phyloP scores from a whole-genome alignment of 257 asterid species.

The Coffea eugenioides region DNA sequence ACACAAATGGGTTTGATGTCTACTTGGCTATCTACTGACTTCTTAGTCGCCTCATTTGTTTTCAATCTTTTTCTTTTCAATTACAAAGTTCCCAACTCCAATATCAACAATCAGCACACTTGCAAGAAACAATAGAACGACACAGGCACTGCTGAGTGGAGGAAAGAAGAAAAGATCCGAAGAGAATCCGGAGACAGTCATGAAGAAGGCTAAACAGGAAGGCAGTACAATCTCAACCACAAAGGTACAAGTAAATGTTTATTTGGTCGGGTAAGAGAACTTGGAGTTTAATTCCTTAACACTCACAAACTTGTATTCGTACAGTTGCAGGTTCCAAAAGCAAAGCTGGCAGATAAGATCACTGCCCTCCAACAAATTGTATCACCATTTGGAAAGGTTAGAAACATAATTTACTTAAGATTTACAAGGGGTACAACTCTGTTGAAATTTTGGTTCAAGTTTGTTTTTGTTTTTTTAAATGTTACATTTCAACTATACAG shows the following conservation, averaged over 20 bases:
- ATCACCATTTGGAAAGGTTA: constrained; percentile 41
- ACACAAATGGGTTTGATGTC: no score
- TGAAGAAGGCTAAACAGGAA: constrained; percentile 27
- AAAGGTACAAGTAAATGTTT: constrained; percentile 10
- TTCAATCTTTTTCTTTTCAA: background rate
- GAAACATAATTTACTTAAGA: background rate
- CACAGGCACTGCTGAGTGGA: constrained; percentile 12
- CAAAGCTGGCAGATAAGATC: constrained; percentile 29
- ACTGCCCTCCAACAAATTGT: constrained; percentile 39
- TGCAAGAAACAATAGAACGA: constrained; percentile 22
- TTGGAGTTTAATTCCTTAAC: background rate
- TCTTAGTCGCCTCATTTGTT: background rate
- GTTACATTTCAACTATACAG: no score
- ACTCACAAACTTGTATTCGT: background rate
- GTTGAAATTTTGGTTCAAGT: no score
- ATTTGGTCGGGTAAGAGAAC: background rate
- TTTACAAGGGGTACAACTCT: no score
- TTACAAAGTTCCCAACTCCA: constrained; percentile 20
- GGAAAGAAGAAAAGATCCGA: constrained; percentile 26
- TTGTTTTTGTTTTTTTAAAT: no score
- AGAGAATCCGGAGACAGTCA: constrained; percentile 16
- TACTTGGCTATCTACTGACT: background rate
- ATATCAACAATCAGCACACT: constrained; percentile 15
- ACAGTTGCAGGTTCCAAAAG: constrained; percentile 31
- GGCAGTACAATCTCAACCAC: constrained; percentile 8